Conservation (phyloP, 345 rosid genomes). For the Raphanus raphanistrum region DNA sequence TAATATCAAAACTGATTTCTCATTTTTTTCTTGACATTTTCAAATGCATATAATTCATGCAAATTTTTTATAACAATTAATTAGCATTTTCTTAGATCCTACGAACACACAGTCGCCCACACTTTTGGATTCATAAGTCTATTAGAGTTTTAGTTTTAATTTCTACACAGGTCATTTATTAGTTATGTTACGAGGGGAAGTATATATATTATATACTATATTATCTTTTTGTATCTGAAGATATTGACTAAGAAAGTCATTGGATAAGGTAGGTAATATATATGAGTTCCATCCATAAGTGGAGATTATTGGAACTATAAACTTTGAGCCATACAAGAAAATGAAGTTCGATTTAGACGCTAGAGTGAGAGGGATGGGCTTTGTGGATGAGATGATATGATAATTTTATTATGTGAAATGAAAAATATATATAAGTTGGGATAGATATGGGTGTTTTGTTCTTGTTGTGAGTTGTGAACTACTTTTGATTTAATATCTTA, state of each 20-base stretch:
- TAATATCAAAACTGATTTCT: not conserved
- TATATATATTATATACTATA: no score
- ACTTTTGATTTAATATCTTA: slow-evolving; percentile 20
- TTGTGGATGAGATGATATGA: slow-evolving; percentile 25
- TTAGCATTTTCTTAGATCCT: not conserved
- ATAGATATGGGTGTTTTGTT: slow-evolving; percentile 32
- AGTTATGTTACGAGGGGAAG: not conserved
- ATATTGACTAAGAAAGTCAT: slow-evolving; percentile 6
- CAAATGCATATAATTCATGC: not conserved
- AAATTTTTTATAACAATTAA: not conserved
- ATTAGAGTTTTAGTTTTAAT: not conserved
- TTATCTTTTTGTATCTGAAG: not conserved
- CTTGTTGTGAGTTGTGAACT: slow-evolving; percentile 29
- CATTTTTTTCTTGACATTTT: not conserved
- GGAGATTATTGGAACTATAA: slow-evolving; percentile 28
- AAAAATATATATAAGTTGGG: not conserved
- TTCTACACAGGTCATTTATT: not conserved
- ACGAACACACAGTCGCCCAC: not conserved
- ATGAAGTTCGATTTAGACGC: slow-evolving; percentile 6
- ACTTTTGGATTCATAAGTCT: not conserved
- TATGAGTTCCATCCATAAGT: slow-evolving; percentile 17
- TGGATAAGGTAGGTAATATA: slow-evolving; percentile 31
- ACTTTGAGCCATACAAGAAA: slow-evolving; percentile 27
- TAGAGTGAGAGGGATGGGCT: slow-evolving; percentile 34
- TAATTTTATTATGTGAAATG: not conserved